Conservation (phyloP, 805 yeast species). For the Wickerhamomyces queroliae region DNA sequence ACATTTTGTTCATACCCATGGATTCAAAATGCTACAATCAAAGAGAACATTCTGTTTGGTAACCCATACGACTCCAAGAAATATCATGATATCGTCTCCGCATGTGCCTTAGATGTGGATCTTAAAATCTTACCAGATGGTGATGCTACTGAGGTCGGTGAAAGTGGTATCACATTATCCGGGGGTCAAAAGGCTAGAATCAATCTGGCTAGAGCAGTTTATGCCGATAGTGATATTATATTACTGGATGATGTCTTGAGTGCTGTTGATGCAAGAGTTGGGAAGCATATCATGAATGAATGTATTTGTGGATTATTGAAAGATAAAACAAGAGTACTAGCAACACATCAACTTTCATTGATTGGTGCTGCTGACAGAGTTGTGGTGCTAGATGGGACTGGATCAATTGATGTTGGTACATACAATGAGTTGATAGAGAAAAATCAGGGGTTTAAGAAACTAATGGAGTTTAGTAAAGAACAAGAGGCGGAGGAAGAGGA, state of each 20-base stretch:
- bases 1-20: conserved; percentile 65
- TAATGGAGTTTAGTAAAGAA: conserved; percentile 42
- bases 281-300: conserved; percentile 66
- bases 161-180: conserved; percentile 78
- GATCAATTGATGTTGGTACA: conserved; percentile 60
- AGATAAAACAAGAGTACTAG: conserved; percentile 62
- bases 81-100: conserved; percentile 50
- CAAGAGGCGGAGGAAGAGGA: conserved; percentile 24
- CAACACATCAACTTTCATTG: conserved; percentile 79
- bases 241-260: conserved; percentile 74
- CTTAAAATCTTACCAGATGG: conserved; percentile 65
- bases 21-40: conserved; percentile 78
- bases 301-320: conserved; percentile 58
- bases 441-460: conserved; percentile 41
- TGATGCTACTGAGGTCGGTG: conserved; percentile 77
- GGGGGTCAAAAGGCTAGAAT: conserved; percentile 89
- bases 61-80: conserved; percentile 39
- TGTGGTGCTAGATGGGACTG: conserved; percentile 57
- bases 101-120: conserved; percentile 66
- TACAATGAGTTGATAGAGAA: conserved; percentile 42
- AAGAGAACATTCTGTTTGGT: conserved; percentile 73
- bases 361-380: conserved; percentile 65
- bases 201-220: conserved; percentile 74
- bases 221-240: conserved; percentile 60
- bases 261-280: conserved; percentile 86